Evolutionary conservation across 164 flowering plant genomes (phyloP).

Genomic region (Saururus chinensis): DNA sequence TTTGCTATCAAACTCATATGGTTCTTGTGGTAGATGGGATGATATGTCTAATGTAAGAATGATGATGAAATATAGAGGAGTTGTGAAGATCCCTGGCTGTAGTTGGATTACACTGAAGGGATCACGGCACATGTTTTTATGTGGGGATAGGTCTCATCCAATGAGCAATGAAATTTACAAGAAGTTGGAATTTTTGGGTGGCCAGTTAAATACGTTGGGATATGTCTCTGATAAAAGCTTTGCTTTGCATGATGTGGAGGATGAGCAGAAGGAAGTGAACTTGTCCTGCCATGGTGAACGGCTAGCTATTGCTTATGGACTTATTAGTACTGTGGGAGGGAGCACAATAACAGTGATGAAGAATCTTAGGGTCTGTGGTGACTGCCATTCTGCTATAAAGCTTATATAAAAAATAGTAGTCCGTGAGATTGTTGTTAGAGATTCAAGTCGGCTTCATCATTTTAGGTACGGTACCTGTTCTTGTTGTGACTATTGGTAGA

Average conservation of each 20-base stretch:
- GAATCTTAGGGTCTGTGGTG: constrained; percentile 10
- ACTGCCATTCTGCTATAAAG: constrained; percentile 11
- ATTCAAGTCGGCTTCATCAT: constrained; percentile 8
- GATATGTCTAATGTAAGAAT: constrained; percentile 8
- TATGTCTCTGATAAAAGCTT: constrained; percentile 9
- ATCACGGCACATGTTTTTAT: constrained; percentile 3
- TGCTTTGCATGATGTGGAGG: constrained; percentile 15
- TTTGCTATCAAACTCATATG: constrained; percentile 12
- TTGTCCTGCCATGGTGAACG: constrained; percentile 8
- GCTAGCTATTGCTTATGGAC: constrained; percentile 10
- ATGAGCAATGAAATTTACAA: constrained; percentile 10
- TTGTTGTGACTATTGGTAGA: constrained; percentile 9
- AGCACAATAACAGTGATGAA: constrained; percentile 9
- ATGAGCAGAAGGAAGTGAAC: constrained; percentile 10
- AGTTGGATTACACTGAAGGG: constrained; percentile 13
- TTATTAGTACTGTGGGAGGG: constrained; percentile 7
- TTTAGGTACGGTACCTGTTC: constrained; percentile 7
- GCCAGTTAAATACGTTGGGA: constrained; percentile 6
- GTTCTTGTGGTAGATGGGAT: constrained; percentile 12
- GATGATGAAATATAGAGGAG: constrained; percentile 12
- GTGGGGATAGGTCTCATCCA: constrained; percentile 12
- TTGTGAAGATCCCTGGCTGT: constrained; percentile 11
- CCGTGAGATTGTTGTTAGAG: constrained; percentile 7
- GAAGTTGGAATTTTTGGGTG: constrained; percentile 8
- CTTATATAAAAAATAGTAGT: constrained; percentile 5